A percentile compares a stretch with the other conserved stretches of the same genome.
These are phyloP conservation scores for Brachypodium distachyon DNA, from an alignment of 202 grass and related monocot genomes.

Conservation along the genomic window DNA sequence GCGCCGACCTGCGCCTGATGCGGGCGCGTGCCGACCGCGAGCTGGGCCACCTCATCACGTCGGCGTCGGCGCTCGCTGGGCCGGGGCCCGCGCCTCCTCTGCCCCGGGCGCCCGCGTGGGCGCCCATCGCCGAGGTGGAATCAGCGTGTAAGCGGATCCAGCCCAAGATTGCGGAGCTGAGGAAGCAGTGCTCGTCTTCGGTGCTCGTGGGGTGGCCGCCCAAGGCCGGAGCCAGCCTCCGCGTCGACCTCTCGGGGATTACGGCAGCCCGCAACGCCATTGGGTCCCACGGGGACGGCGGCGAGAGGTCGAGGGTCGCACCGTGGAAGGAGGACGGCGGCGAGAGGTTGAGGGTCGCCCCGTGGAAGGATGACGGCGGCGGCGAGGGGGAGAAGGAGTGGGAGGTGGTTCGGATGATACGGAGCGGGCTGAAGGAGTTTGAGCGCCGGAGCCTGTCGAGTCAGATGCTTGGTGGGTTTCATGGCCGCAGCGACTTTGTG, in stretches of 20 bases:
- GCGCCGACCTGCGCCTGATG: slow-evolving; percentile 60
- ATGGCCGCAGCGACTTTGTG: slow-evolving; percentile 47
- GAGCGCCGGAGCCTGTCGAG: slow-evolving; percentile 59
- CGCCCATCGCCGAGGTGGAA: slow-evolving; percentile 58
- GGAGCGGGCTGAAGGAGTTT: slow-evolving; percentile 55
- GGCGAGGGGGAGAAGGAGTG: slow-evolving; percentile 60
- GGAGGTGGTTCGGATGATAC: slow-evolving; percentile 57
- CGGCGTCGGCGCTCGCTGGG: slow-evolving; percentile 26
- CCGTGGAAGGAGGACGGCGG: slow-evolving; percentile 21
- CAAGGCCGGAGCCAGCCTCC: slow-evolving; percentile 23
- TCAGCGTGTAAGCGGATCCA: slow-evolving; percentile 56
- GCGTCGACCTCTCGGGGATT: slow-evolving; percentile 60
- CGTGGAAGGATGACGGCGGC: slow-evolving; percentile 59
- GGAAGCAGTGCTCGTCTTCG: slow-evolving; percentile 46
- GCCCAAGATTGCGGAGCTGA: slow-evolving; percentile 72
- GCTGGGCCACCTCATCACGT: slow-evolving; percentile 42
- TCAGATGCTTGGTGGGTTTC: slow-evolving; percentile 47
- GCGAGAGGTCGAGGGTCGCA: not conserved
- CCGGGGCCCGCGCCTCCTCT: not conserved
- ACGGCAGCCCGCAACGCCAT: slow-evolving; percentile 47
- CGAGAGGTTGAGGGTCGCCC: slow-evolving; percentile 27
- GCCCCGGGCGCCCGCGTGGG: slow-evolving; percentile 3
- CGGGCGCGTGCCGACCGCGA: slow-evolving; percentile 57
- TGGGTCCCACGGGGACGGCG: slow-evolving; percentile 36
- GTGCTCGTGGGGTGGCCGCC: slow-evolving; percentile 21